A percentile compares a stretch with the other conserved stretches of the same genome.
phyloP scores from a whole-genome alignment of 2,329 filamentous ascomycete species.

The Pezicula rhizophila region DNA sequence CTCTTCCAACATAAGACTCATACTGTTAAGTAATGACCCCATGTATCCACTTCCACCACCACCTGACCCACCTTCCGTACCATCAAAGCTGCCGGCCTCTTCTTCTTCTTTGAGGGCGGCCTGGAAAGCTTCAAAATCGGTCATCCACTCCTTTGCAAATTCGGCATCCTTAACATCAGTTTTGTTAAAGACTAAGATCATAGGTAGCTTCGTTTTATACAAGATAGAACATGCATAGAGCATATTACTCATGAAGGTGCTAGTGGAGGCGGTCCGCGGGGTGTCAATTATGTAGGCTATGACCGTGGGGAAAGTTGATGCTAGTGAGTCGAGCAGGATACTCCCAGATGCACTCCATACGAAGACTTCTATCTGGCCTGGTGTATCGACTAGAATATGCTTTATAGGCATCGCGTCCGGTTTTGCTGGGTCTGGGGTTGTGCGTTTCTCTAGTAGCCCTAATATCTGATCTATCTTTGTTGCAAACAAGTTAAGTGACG shows the following conservation, averaged over 20 bases:
- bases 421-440: conserved; percentile 54
- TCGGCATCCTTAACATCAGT: conserved; percentile 87
- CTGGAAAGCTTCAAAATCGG: conserved; percentile 95
- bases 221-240: conserved; percentile 97
- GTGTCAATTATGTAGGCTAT: conserved; percentile 98
- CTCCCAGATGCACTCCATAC: conserved; percentile 96
- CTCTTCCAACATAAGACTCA: conserved; percentile 95
- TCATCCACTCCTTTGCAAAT: conserved; percentile 99
- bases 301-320: conserved; percentile 91
- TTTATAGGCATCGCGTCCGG: conserved; percentile 60
- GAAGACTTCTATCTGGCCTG: conserved; percentile 97
- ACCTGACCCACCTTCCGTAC: conserved; percentile 55
- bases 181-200: conserved; percentile 99
- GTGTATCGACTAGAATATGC: conserved; percentile 89
- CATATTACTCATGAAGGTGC: conserved; percentile 99
- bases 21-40: conserved; percentile 90
- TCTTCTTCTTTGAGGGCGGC: conserved; percentile 77
- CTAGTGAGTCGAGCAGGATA: conserved; percentile 87
- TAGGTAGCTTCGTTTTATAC: conserved; percentile 96
- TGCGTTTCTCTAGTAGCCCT: conserved; percentile 80
- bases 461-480: conserved; percentile 98
- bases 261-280: conserved; percentile 84
- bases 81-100: conserved; percentile 68
- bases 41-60: conserved; percentile 87
- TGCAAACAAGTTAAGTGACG: conserved; percentile 90